Base-by-base conservation (phyloP, 495 filamentous ascomycete genomes). In the Rhypophila decipiens region DNA sequence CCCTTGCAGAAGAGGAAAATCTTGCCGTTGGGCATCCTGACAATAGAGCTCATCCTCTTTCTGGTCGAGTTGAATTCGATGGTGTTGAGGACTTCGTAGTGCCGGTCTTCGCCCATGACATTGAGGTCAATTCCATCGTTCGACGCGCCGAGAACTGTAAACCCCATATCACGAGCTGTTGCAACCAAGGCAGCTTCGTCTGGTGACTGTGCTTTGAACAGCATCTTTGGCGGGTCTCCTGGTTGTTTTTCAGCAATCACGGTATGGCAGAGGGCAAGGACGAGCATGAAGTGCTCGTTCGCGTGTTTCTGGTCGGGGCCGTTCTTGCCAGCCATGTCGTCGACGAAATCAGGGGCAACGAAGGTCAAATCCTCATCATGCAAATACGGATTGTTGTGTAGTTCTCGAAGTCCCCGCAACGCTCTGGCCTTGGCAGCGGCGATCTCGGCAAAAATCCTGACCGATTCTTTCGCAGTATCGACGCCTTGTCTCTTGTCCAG, bases 1-100 rank as follows among this genome's bases (percentile, higher is more conserved):
- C 94, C 94, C 66, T 99, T 99, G 73, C 94, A 99, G 63, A 94
- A 95, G 1, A 99, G 79, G 22, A 90, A 74, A 42, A 99, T 96
- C 50, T 78, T 83, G 31, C 90, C 90, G 59, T 96, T 82, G 3
- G 94, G 94, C 91, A 97, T 97, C 47, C 84, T 81, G 35, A 99
- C 84, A 49, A 99, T 96, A 1, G 93, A 86, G 66, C 94, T 97
- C 94, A 99, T 99, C 46, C 94, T 82, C 66, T 99, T 99, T 56
- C 94, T 76, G 7, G 87, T 84, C 3, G 93, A 97, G 67, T 97
- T 97, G 73, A 99, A 99, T 61, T 99, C 94, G 33, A 99, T 79
- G 4, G 87, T 95, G 64, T 95, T 97, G 31, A 99, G 77, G 18
- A 99, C 86, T 9, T 81, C 83, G 59, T 87, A 99, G 36, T 87